phyloP scores from a whole-genome alignment of 2,329 filamentous ascomycete species.

The Monilinia vaccinii-corymbosi region DNA sequence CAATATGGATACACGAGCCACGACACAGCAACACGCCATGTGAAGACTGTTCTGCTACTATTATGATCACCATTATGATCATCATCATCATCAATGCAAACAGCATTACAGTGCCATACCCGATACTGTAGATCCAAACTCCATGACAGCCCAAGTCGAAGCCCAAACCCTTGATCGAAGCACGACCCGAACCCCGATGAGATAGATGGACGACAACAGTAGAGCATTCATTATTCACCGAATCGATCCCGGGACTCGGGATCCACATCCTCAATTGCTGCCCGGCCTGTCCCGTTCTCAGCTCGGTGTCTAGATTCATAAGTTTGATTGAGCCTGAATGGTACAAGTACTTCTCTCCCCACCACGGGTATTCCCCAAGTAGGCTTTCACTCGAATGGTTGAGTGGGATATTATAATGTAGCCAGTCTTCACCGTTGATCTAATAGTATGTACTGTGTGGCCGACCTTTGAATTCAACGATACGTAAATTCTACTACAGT shows the following conservation, averaged over 20 bases:
- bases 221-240: too few species aligned
- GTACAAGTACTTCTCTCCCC: neutral
- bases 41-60: neutral
- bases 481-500: too few species aligned
- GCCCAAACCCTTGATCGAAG: neutral
- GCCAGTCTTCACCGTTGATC: too few species aligned
- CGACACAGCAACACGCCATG: slow-evolving; percentile 1
- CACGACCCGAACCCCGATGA: neutral
- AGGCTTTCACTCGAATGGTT: too few species aligned
- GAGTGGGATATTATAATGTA: too few species aligned
- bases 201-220: neutral
- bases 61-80: neutral
- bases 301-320: neutral
- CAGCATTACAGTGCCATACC: neutral
- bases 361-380: too few species aligned
- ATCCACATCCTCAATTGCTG: neutral
- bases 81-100: slow-evolving; percentile 7
- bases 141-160: neutral
- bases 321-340: neutral
- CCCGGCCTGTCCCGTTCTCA: neutral
- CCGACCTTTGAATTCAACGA: too few species aligned
- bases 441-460: too few species aligned
- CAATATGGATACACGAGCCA: slow-evolving; percentile 4
- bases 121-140: neutral
- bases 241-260: neutral